Conservation (phyloP, 164 flowering plant genomes). For the Aristolochia fimbriata region DNA sequence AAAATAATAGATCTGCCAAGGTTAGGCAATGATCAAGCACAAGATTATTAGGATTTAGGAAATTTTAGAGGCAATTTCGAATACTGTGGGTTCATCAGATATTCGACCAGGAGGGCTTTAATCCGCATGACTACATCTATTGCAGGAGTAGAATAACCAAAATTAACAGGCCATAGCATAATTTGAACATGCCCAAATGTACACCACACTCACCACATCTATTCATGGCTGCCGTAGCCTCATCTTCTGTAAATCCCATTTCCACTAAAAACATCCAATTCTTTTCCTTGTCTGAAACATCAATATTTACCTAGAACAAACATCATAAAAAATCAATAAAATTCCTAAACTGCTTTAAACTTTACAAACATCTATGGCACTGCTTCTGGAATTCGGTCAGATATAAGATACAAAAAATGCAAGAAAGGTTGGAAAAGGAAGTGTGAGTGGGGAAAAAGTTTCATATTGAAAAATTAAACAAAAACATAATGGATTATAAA, state of each 20-base stretch:
- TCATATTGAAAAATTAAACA: background rate
- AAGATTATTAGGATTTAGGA: no score
- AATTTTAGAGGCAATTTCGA: background rate
- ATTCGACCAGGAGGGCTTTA: background rate
- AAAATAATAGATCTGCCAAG: no score
- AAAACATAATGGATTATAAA: no score
- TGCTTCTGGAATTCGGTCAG: background rate
- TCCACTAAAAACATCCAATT: slow-evolving; percentile 9
- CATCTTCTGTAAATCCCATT: slow-evolving; percentile 12
- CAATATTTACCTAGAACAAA: slow-evolving; percentile 5
- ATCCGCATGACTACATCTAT: background rate
- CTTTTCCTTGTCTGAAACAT: slow-evolving; percentile 6
- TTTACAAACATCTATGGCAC: background rate
- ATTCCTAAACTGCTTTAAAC: background rate
- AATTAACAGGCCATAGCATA: background rate
- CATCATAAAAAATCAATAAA: background rate
- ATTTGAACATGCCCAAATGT: background rate
- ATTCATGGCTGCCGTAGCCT: slow-evolving; percentile 10
- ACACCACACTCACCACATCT: slow-evolving; percentile 11
- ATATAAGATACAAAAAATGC: background rate
- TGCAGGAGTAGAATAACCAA: background rate
- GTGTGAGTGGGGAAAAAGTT: background rate
- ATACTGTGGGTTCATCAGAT: background rate
- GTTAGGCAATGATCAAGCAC: no score
- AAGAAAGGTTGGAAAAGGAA: background rate